Evolutionary conservation across 2,329 filamentous ascomycete genomes (phyloP).

Genomic region (Beauveria brongniartii): DNA sequence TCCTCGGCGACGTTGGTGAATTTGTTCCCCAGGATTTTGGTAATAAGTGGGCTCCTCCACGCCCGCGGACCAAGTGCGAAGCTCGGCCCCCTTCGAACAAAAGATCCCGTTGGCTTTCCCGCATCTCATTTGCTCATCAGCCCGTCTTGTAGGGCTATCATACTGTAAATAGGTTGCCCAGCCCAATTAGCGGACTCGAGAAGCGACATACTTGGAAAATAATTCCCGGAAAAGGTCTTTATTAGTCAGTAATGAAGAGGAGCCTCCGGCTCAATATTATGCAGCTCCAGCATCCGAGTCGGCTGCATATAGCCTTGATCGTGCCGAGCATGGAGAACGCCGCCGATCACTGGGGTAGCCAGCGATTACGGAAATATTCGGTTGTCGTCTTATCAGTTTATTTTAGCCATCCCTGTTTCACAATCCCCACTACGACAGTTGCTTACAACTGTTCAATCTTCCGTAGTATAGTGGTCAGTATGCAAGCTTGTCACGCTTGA

Average conservation of each 20-base stretch:
- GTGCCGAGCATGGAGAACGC: too few species aligned
- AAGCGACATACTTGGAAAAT: too few species aligned
- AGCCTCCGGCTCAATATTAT: too few species aligned
- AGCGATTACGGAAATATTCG: neutral
- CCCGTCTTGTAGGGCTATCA: neutral
- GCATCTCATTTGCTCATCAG: neutral
- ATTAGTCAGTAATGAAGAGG: too few species aligned
- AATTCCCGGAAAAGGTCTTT: too few species aligned
- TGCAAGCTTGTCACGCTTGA: slow-evolving; percentile 19
- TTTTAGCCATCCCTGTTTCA: neutral
- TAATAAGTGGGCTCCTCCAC: neutral
- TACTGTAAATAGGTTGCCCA: neutral
- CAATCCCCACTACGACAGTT: slow-evolving; percentile 11
- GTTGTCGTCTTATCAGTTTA: neutral
- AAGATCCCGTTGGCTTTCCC: neutral
- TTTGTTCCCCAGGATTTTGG: neutral
- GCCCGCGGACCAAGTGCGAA: neutral
- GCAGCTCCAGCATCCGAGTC: too few species aligned
- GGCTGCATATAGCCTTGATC: too few species aligned
- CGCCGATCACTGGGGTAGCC: neutral
- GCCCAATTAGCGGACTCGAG: neutral
- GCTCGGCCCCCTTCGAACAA: neutral
- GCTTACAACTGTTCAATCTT: slow-evolving; percentile 13
- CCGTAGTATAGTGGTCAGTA: slow-evolving; percentile 20
- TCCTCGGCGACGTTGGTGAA: neutral